A percentile compares a stretch with the other conserved stretches of the same genome.
Evolutionary conservation across 371 early-diverging fungal genomes (phyloP).

Genomic region (Lichtheimia ornata): DNA sequence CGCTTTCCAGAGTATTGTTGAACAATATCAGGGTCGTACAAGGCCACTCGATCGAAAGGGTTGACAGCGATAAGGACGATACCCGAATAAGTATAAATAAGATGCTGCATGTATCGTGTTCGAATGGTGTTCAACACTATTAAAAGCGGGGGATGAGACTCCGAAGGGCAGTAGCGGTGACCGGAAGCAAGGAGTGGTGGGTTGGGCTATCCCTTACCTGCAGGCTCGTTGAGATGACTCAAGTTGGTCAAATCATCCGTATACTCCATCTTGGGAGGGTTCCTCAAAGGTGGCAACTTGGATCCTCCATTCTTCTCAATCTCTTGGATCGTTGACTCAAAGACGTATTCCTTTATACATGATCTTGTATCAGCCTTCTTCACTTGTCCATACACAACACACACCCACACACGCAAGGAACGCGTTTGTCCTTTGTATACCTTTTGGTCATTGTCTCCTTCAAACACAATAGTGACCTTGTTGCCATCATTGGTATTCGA

Average conservation of each 20-base stretch:
- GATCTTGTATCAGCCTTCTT: neutral
- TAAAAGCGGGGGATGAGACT: neutral
- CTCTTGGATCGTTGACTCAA: constrained; percentile 73
- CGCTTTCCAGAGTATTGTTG: constrained; percentile 88
- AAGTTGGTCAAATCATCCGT: constrained; percentile 91
- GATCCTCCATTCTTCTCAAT: constrained; percentile 64
- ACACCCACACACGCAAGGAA: neutral
- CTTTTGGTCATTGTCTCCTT: constrained; percentile 60
- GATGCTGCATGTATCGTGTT: constrained; percentile 83
- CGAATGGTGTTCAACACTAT: constrained; percentile 86
- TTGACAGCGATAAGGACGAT: constrained; percentile 98
- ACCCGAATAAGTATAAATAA: constrained; percentile 99
- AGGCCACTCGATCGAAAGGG: constrained; percentile 89
- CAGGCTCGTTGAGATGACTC: constrained; percentile 90
- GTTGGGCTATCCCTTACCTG: constrained; percentile 53
- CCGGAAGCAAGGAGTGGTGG: neutral
- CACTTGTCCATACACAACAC: neutral
- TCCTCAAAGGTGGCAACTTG: constrained; percentile 85
- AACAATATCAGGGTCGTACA: constrained; percentile 87
- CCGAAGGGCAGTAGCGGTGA: neutral
- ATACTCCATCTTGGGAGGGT: constrained; percentile 87
- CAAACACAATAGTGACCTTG: constrained; percentile 56
- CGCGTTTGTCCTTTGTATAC: constrained; percentile 16
- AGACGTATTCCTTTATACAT: constrained; percentile 65
- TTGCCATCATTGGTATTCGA: constrained; percentile 50